Evolutionary conservation across 139 green algal genomes (phyloP), one percentile per base, ranked within the genome.

Genomic region (Micractinium conductrix): DNA sequence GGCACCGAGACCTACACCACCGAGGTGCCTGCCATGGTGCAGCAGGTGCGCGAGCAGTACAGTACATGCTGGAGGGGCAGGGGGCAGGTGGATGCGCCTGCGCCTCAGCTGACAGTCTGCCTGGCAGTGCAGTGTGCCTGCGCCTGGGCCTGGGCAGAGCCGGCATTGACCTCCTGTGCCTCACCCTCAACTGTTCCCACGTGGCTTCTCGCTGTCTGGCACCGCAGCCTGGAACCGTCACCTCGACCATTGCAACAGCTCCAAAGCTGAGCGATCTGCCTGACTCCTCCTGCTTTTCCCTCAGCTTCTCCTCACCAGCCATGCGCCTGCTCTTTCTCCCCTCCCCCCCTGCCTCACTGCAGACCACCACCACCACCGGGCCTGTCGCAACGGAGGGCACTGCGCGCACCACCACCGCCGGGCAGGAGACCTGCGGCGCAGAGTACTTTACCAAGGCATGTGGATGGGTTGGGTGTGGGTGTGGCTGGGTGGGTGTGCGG

Each of bases 371-470:
- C 42, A 50, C 42, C 38, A 50, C 68, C 38, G 37, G 8, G 3
- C 21, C 68, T 26, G 70, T 26, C 26, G 42, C 1, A 9, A 21
- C 40, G 4, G 38, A 74, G 68, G 68, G 68, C 35, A 35, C n/a
- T n/a, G n/a, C n/a, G n/a, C n/a, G 37, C 35, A 22, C 68, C 68
- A 43, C 63, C 63, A 14, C 21, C 63, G n/a, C 26, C 63, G 68
- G 35, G 33, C 37, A 74, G 68, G 35, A 45, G 68, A 30, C 10
- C 42, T 78, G 70, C 26, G 70, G 14, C 10, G 42, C 16, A 22
- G 28, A 82, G 76, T 38, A 43, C 26, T 82, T 73, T 58, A 82
- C 76, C 40, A 82, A 82, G 76, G 55, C 60, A n/a, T 26, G 76
- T 17, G 1, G 35, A 2, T 8, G 2, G 7, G 33, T 19, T 17